Percentiles rank a stretch among this genome's conserved stretches.
These are phyloP conservation scores for Pisolithus marmoratus DNA, from an alignment of 768 basidiomycete genomes.

Conservation along the genomic window DNA sequence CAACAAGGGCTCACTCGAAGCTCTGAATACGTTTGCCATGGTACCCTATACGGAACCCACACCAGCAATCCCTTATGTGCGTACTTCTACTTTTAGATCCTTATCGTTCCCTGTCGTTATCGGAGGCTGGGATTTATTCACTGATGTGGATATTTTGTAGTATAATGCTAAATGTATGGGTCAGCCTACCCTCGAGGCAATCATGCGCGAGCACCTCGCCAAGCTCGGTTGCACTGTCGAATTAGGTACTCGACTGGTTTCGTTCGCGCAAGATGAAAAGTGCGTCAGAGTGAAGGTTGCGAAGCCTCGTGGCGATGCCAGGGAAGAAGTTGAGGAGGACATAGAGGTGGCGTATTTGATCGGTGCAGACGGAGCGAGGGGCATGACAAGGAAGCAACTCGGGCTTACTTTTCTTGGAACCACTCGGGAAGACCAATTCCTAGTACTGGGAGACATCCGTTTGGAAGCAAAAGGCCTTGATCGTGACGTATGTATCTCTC, in stretches of 20 bases:
- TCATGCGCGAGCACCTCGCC: no score
- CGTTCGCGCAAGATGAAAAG: no score
- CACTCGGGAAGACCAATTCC: conserved; percentile 21
- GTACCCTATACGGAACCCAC: neutral
- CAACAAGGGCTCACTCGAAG: conserved; percentile 1
- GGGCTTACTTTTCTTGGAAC: conserved; percentile 40
- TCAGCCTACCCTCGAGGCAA: conserved; percentile 26
- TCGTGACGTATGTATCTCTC: conserved; percentile 13
- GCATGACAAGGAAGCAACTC: conserved; percentile 31
- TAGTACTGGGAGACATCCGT: conserved; percentile 34
- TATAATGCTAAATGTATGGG: conserved; percentile 11
- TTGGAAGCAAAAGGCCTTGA: conserved; percentile 25
- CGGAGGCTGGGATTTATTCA: neutral
- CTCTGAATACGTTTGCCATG: conserved; percentile 6
- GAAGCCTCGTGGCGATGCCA: conserved; percentile 32
- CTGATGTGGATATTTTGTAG: conserved; percentile 3
- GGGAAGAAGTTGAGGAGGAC: conserved; percentile 32
- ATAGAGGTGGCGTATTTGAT: conserved; percentile 30
- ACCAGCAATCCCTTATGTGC: no score
- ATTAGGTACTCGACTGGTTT: no score
- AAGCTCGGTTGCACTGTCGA: no score
- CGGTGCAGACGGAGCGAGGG: conserved; percentile 37
- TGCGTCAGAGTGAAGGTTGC: conserved; percentile 13
- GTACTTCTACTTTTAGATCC: no score
- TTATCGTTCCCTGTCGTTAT: no score